Evolutionary conservation across 2,329 filamentous ascomycete species (phyloP).

Genomic region (Paracorniculantispora psalliotae): DNA sequence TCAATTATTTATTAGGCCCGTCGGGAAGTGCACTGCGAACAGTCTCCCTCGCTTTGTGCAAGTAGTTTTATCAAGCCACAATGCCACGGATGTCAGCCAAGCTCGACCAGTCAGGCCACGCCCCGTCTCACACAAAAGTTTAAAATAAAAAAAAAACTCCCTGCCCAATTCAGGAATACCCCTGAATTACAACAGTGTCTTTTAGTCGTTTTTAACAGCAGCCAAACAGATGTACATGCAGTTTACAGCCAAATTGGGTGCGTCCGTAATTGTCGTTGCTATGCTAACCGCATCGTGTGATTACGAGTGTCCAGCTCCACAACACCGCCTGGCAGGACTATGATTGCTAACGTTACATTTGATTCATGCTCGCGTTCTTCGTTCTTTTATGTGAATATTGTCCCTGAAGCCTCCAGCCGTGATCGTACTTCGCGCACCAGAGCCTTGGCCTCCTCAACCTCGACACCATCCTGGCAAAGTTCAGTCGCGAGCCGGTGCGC

Average conservation of each 20-base stretch:
- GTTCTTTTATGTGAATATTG: constrained; percentile 18
- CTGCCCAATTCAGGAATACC: background rate
- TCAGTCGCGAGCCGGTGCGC: constrained; percentile 82
- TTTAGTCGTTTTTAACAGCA: background rate
- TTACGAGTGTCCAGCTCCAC: background rate
- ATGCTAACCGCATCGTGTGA: background rate
- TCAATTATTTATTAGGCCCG: too few relatives aligned
- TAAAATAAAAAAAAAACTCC: background rate
- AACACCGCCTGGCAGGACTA: background rate
- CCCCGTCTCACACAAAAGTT: background rate
- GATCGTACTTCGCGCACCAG: constrained; percentile 81
- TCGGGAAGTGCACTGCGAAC: background rate
- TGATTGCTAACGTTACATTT: background rate
- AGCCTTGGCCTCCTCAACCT: constrained; percentile 95
- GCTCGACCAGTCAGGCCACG: background rate
- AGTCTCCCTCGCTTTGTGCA: background rate
- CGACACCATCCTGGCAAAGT: constrained; percentile 89
- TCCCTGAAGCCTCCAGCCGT: constrained; percentile 54
- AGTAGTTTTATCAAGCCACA: background rate
- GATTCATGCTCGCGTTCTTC: background rate
- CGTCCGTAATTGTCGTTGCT: background rate
- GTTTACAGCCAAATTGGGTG: too few relatives aligned
- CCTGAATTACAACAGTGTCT: background rate
- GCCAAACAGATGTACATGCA: background rate
- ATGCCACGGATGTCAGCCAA: background rate